These are phyloP conservation scores for Candida anglica DNA, from an alignment of 805 yeast genomes.

Conservation along the genomic window DNA sequence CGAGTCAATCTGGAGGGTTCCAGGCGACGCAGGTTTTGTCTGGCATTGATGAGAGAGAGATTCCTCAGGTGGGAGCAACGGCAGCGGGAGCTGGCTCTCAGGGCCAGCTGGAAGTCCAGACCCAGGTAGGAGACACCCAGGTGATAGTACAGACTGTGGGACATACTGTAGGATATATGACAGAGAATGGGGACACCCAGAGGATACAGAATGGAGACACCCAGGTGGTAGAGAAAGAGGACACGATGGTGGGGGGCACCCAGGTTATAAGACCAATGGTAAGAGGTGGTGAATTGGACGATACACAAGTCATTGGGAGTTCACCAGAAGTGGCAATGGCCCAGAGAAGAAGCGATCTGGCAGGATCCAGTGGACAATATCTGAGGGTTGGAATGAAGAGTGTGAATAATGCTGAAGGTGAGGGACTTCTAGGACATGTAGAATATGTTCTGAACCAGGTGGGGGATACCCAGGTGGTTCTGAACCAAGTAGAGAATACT, in stretches of 20 bases:
- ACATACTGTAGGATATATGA: neutral
- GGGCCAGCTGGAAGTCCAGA: too few species aligned
- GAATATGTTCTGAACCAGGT: too few species aligned
- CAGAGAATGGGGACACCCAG: conserved; percentile 2
- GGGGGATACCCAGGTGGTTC: too few species aligned
- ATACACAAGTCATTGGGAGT: neutral
- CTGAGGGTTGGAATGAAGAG: neutral
- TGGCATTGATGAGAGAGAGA: neutral
- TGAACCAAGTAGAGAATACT: too few species aligned
- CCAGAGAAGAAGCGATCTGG: neutral
- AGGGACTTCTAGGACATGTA: too few species aligned
- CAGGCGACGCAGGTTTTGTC: neutral
- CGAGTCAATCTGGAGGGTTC: neutral
- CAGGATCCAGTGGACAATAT: neutral
- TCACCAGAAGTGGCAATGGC: neutral
- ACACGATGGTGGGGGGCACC: neutral
- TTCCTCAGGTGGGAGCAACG: neutral
- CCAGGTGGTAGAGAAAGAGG: conserved; percentile 7
- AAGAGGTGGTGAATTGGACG: neutral
- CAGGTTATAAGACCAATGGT: neutral
- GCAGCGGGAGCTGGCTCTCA: neutral
- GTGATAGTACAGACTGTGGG: neutral
- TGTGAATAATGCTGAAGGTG: too few species aligned
- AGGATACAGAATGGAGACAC: conserved; percentile 8
- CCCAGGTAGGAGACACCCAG: conserved; percentile 5